Evolutionary conservation across 371 early-diverging fungal species (phyloP).

Genomic region (Mucor plumbeus): DNA sequence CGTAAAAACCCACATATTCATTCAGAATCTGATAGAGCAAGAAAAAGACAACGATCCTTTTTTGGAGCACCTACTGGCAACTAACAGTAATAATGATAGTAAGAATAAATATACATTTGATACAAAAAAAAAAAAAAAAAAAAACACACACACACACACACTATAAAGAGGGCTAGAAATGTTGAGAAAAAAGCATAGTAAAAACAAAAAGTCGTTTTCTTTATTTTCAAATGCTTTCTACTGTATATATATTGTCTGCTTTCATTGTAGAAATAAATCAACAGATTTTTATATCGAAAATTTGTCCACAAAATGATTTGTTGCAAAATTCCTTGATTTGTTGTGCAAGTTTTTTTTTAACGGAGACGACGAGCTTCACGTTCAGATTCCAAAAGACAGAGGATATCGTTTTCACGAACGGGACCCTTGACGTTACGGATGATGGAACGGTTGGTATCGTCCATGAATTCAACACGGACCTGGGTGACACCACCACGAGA

Average conservation of each 20-base stretch:
- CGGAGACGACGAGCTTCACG: slow-evolving; percentile 99
- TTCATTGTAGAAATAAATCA: slow-evolving; percentile 5
- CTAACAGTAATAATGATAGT: neutral
- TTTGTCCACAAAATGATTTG: neutral
- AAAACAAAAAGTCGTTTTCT: neutral
- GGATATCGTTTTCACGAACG: slow-evolving; percentile 95
- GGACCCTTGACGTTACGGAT: slow-evolving; percentile 99
- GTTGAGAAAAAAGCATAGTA: slow-evolving; percentile 6
- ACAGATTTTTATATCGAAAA: slow-evolving; percentile 1
- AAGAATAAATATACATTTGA: neutral
- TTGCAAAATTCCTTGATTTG: neutral
- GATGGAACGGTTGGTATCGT: slow-evolving; percentile 94
- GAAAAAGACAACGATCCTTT: slow-evolving; percentile 24
- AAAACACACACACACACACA: too few species aligned
- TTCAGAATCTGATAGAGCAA: slow-evolving; percentile 10
- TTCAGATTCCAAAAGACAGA: slow-evolving; percentile 97
- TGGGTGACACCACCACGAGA: slow-evolving; percentile 99
- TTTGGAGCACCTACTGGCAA: slow-evolving; percentile 26
- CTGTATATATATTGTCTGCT: slow-evolving; percentile 4
- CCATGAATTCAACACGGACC: slow-evolving; percentile 98
- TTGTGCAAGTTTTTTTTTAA: slow-evolving; percentile 52
- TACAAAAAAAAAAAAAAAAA: too few species aligned
- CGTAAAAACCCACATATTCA: neutral
- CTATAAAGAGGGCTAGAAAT: neutral
- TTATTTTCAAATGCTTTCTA: slow-evolving; percentile 6